Percentiles rank a stretch among this genome's conserved stretches.
phyloP scores from a whole-genome alignment of 352 stramenopile species.

The Phytopythium mirpurense region DNA sequence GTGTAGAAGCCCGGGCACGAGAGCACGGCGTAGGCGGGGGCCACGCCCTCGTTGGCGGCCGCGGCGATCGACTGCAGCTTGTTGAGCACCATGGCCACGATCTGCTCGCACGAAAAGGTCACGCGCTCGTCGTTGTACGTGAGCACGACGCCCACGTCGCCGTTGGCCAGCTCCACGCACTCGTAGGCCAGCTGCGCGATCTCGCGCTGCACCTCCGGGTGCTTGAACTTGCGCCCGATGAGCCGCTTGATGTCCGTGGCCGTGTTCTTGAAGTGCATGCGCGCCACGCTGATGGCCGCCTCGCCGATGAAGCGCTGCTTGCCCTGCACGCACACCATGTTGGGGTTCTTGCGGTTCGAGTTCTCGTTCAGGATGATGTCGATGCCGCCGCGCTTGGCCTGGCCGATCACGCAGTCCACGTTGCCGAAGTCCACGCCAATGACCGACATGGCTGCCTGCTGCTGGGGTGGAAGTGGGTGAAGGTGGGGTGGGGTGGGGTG shows the following conservation, averaged over 20 bases:
- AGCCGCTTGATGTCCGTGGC: conserved; percentile 96
- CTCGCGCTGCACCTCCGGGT: conserved; percentile 95
- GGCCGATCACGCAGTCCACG: conserved; percentile 94
- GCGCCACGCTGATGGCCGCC: conserved; percentile 85
- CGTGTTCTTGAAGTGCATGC: conserved; percentile 98
- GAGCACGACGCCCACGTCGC: conserved; percentile 88
- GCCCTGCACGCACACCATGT: conserved; percentile 83
- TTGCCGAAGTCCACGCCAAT: conserved; percentile 97
- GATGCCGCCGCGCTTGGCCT: conserved; percentile 95
- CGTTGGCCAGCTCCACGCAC: conserved; percentile 82
- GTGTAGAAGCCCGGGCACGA: conserved; percentile 97
- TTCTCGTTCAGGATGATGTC: conserved; percentile 99
- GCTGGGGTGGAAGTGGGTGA: background rate
- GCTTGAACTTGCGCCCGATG: conserved; percentile 95
- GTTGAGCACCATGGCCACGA: conserved; percentile 97
- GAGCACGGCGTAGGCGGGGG: conserved; percentile 90
- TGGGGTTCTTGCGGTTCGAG: conserved; percentile 97
- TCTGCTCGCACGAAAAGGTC: conserved; percentile 94
- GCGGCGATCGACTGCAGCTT: conserved; percentile 96
- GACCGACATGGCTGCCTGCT: conserved; percentile 87
- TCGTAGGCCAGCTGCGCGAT: conserved; percentile 91
- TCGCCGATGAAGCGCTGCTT: conserved; percentile 94
- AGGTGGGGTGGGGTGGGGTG: background rate
- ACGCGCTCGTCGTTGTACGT: conserved; percentile 89
- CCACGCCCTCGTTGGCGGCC: conserved; percentile 87